phyloP scores from a whole-genome alignment of 2,329 filamentous ascomycete species.

The Elsinoe perseae region DNA sequence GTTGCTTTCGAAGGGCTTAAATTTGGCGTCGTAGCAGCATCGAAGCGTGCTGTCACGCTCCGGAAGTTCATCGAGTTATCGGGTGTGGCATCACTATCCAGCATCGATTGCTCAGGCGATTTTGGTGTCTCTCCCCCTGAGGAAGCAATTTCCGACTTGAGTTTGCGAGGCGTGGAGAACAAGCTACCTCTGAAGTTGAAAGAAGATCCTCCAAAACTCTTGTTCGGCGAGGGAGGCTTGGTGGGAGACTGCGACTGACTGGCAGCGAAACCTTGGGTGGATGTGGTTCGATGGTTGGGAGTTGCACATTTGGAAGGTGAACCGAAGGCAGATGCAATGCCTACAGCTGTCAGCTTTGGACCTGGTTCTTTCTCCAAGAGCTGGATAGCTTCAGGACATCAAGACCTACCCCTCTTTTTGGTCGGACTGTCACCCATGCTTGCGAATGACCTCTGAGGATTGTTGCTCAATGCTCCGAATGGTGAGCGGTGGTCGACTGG shows the following conservation, averaged over 20 bases:
- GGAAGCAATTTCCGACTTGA: conserved; percentile 33
- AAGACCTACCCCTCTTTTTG: conserved; percentile 11
- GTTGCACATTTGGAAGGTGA: conserved; percentile 43
- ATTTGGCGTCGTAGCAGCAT: conserved; percentile 19
- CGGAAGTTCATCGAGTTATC: conserved; percentile 25
- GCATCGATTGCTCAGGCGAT: conserved; percentile 34
- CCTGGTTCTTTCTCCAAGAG: not conserved
- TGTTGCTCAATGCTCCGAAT: conserved; percentile 35
- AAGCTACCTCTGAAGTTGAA: conserved; percentile 25
- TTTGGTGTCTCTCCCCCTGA: conserved; percentile 44
- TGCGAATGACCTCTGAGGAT: conserved; percentile 25
- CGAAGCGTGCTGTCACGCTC: conserved; percentile 21
- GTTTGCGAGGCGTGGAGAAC: conserved; percentile 33
- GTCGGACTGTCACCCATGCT: conserved; percentile 10
- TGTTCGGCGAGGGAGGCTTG: conserved; percentile 27
- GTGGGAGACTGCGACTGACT: conserved; percentile 16
- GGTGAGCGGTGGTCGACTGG: conserved; percentile 42
- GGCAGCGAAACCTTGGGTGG: conserved; percentile 45
- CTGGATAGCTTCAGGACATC: not conserved
- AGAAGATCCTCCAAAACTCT: conserved; percentile 19
- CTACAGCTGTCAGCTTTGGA: conserved; percentile 18
- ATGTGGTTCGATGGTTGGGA: conserved; percentile 43
- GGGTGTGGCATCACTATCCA: conserved; percentile 35
- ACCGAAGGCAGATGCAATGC: conserved; percentile 31
- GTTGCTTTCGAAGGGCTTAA: conserved; percentile 31